These are phyloP conservation scores for Chaetomium olivaceum DNA, from an alignment of 2,329 filamentous ascomycete genomes.

Conservation along the genomic window DNA sequence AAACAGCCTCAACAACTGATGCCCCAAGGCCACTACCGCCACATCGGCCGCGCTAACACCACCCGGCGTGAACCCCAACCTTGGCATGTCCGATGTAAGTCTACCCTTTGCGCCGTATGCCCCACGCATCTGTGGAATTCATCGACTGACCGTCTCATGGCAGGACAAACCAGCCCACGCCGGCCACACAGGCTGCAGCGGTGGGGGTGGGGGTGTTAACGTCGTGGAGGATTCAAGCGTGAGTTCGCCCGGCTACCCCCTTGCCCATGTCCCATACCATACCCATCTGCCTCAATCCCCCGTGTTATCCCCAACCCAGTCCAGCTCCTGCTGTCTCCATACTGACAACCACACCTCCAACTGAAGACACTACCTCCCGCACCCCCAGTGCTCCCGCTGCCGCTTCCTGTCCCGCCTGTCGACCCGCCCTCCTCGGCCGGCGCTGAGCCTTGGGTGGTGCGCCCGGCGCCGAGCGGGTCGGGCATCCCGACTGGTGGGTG, in stretches of 20 bases:
- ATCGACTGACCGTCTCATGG: not conserved
- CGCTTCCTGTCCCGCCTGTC: not conserved
- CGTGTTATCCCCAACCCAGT: not conserved
- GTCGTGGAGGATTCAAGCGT: not conserved
- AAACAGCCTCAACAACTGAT: not conserved
- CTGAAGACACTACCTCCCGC: not conserved
- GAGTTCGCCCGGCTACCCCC: not conserved
- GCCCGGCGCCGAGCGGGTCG: not conserved
- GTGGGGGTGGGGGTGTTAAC: not conserved
- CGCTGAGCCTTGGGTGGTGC: not conserved
- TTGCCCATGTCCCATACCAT: not conserved
- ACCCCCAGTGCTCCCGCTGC: no score
- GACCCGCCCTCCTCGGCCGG: not conserved
- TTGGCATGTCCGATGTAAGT: not conserved
- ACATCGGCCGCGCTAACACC: not conserved
- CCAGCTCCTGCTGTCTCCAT: not conserved
- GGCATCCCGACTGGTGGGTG: not conserved
- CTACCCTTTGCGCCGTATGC: not conserved
- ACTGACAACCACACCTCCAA: not conserved
- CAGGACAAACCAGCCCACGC: not conserved
- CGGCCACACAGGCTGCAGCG: not conserved
- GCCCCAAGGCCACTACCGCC: not conserved
- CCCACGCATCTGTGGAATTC: no score
- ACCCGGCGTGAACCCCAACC: not conserved
- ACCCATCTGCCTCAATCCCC: not conserved